Evolutionary conservation across 1,139 yeast genomes (phyloP), one percentile per base, ranked within the genome.

Genomic region (Saccharomyces hybrid): DNA sequence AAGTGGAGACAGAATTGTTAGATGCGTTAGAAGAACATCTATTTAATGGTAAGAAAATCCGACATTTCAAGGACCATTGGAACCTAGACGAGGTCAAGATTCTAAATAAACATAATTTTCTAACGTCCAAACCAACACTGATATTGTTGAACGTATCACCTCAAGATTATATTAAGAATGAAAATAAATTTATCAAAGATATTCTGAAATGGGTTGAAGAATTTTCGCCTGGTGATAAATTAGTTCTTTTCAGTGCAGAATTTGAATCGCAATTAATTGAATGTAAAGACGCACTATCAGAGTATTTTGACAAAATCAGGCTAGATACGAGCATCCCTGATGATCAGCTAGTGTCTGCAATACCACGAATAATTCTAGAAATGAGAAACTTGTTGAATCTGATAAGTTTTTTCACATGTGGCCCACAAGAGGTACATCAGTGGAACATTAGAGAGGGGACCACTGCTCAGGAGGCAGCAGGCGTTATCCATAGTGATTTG

Each of bases 381-480:
- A 88, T 90, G 90, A 80, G 95, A 62, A 69, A 75, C 27, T 81
- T 84, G 2, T 75, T 91, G 49, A 78, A 82, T 54, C 77, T 91
- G 60, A 86, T 91, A 48, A 87, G 96, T 48, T 93, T 84, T 73
- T 91, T 86, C 75, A 91, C 99, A 1, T 86, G 95, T 71, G 98
- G 98, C 11, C 85, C 89, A 11, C 79, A 82, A 51, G 98, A 93
- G 73, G 91, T 89, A 3, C 78, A 96, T 60, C 96, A 93, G 70
- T 91, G 99, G 98, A 87, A 95, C 11, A 77, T 91, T 50, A 78
- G 95, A 61, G 74, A 78, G 61, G 88, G 91, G 31, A 83, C 88
- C 38, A 78, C 82, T 51, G 96, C 96, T 8, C 95, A 95, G 14
- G 88, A 88, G 59, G 97, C 97, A 1, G 98, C 98, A 0, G 96